Base-by-base conservation (phyloP, 1,284 basidiomycete genomes). In the Irpex lacteus region DNA sequence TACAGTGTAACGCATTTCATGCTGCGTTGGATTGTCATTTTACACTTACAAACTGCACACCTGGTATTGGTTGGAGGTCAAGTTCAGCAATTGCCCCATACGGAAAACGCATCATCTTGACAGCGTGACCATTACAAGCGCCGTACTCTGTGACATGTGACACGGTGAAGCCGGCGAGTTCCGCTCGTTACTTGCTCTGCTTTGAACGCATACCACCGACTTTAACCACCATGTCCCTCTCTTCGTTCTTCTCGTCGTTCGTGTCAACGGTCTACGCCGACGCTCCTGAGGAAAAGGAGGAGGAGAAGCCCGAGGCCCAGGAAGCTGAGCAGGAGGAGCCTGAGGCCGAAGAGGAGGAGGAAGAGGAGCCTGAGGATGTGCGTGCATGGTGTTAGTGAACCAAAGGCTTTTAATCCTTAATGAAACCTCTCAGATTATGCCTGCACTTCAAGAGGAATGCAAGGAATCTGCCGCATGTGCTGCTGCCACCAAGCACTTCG, bases 281-380 rank as follows among this genome's bases (percentile, higher is more conserved):
- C 73, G 76, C 84, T 47, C 81, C 81, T 59, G 79, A 82, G 65
- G 75, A 80, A 69, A 76, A 77, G 68, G 71, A 72, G 62, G 74
- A 77, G 37, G 68, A 70, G 32, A 60, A 61, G 19, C 68, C 70
- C 64, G 65, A 69, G 60, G 58, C 54, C n/a, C 66, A 77, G 71
- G 78, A 78, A 52, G 69, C 72, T 18, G 71, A 56, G 54, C 21
- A 77, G 63, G 73, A 77, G 61, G 73, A 74, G 57, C 68, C 71
- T 60, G 79, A 78, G 62, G 79, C 77, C 55, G 74, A 74, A 62
- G 80, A 78, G 67, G 80, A 75, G 37, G 77, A 75, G 62, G 80
- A 78, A 37, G 88, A 89, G 68, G 92, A 93, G 70, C 90, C 91
- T 26, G 91, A 94, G 76, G 92, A 94, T 75, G 92, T 94, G 71